Evolutionary conservation across 2,329 filamentous ascomycete species (phyloP), one percentile per base, ranked within the genome.

Genomic region (Falciphora oryzae): DNA sequence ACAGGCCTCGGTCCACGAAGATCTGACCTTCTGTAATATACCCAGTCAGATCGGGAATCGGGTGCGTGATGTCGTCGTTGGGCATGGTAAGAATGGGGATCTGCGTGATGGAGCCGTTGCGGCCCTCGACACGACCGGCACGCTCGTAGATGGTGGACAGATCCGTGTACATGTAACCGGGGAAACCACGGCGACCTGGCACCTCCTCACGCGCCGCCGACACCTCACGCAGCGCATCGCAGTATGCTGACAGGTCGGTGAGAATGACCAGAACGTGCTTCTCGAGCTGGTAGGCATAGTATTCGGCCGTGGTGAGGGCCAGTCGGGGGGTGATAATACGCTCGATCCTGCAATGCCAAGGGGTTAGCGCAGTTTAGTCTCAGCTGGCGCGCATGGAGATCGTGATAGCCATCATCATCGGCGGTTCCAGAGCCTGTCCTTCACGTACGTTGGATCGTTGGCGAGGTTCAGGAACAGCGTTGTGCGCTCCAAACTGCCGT

Each of bases 161-260:
- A 87, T 99, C 96, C 71, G 95, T 99, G 85, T 99, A 99, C 95
- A 99, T 99, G 86, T 99, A 99, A 91, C 95, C 95, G 64, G 95
- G 95, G 83, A 95, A 99, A 86, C 95, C 95, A 88, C 95, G 94
- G 78, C 95, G 94, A 85, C 95, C 95, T 57, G 95, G 95, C 58
- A 99, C 95, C 88, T 99, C 95, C 85, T 99, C 95, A 82, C 95
- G 88, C 63, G 95, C 95, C 64, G 95, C 94, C 18, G 95, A 99
- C 62, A 99, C 95, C 81, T 99, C 95, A 86, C 95, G 95, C 69
- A 99, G 89, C 70, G 95, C 96, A 78, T 99, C 95, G 78, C 96
- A 99, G 85, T 99, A 99, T 62, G 95, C 93, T 1, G 95, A 95
- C 71, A 99, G 82, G 85, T 99, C 95, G 64, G 96, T 99, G 76